phyloP scores from a whole-genome alignment of 768 basidiomycete species.

The Suillus clintonianus region DNA sequence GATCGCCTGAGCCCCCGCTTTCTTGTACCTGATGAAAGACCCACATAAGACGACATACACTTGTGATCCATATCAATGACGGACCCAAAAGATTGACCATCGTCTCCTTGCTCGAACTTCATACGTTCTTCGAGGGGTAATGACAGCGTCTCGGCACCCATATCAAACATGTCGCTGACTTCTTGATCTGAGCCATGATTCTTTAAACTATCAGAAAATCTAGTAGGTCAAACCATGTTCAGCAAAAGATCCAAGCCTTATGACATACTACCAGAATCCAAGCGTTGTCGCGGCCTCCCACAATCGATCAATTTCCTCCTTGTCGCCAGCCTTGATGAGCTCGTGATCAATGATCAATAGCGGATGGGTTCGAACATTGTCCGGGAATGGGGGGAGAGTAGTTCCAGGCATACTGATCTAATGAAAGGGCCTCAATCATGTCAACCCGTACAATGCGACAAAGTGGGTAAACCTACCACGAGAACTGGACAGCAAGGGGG shows the following conservation, averaged over 20 bases:
- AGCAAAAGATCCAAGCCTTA: background rate
- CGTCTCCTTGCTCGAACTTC: slow-evolving; percentile 44
- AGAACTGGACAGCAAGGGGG: background rate
- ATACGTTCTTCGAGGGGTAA: slow-evolving; percentile 44
- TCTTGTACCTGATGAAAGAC: slow-evolving; percentile 51
- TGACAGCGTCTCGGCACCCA: slow-evolving; percentile 42
- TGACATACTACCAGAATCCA: slow-evolving; percentile 57
- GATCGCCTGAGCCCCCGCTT: slow-evolving; percentile 59
- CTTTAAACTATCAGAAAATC: slow-evolving; percentile 34
- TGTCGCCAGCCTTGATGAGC: slow-evolving; percentile 36
- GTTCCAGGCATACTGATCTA: slow-evolving; percentile 33
- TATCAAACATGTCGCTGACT: slow-evolving; percentile 41
- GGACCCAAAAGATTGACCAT: slow-evolving; percentile 42
- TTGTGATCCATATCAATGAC: background rate
- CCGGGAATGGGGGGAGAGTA: slow-evolving; percentile 44
- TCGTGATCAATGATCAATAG: slow-evolving; percentile 48
- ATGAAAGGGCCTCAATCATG: too few relatives aligned
- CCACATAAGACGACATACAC: background rate
- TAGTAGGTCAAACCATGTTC: background rate
- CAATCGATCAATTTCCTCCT: slow-evolving; percentile 41
- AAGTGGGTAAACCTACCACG: background rate
- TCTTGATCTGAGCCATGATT: slow-evolving; percentile 43
- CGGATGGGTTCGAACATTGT: slow-evolving; percentile 44
- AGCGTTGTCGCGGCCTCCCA: slow-evolving; percentile 50
- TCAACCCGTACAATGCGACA: background rate